Evolutionary conservation across 2,329 filamentous ascomycete genomes (phyloP).

Genomic region (Rutstroemia sp.): DNA sequence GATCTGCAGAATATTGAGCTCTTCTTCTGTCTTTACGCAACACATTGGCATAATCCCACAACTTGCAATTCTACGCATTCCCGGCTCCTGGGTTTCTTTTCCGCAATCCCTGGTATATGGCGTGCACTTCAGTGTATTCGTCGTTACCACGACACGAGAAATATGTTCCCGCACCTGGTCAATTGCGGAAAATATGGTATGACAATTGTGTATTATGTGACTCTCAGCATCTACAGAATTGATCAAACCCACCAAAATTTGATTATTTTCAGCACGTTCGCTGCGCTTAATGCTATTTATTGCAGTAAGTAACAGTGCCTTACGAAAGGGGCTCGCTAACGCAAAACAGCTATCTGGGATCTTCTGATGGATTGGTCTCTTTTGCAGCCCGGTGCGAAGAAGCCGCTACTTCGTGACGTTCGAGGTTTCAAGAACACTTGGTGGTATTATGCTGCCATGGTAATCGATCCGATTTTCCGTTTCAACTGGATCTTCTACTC

Average conservation of each 20-base stretch:
- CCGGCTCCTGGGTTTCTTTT: slow-evolving; percentile 77
- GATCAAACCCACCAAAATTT: slow-evolving; percentile 47
- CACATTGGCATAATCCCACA: slow-evolving; percentile 61
- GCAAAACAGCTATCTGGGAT: slow-evolving; percentile 68
- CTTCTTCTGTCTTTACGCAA: slow-evolving; percentile 91
- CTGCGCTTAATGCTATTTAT: slow-evolving; percentile 76
- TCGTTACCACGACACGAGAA: slow-evolving; percentile 79
- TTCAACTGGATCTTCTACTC: slow-evolving; percentile 90
- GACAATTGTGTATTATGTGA: slow-evolving; percentile 73
- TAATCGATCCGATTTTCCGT: slow-evolving; percentile 74
- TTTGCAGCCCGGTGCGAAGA: slow-evolving; percentile 65
- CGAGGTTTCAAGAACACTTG: slow-evolving; percentile 71
- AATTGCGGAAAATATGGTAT: slow-evolving; percentile 89
- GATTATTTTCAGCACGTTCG: slow-evolving; percentile 72
- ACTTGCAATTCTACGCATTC: slow-evolving; percentile 85
- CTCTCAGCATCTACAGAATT: slow-evolving; percentile 78
- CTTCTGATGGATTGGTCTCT: slow-evolving; percentile 93
- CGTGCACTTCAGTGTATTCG: slow-evolving; percentile 84
- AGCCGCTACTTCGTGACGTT: slow-evolving; percentile 65
- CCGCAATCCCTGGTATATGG: slow-evolving; percentile 78
- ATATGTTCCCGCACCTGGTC: slow-evolving; percentile 84
- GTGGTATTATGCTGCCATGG: slow-evolving; percentile 82
- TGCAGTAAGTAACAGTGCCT: slow-evolving; percentile 47
- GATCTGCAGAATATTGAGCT: slow-evolving; percentile 68
- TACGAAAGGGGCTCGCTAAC: not conserved